Conservation (phyloP, 306 rosid genomes). For the Hippophae gyantsensis region DNA sequence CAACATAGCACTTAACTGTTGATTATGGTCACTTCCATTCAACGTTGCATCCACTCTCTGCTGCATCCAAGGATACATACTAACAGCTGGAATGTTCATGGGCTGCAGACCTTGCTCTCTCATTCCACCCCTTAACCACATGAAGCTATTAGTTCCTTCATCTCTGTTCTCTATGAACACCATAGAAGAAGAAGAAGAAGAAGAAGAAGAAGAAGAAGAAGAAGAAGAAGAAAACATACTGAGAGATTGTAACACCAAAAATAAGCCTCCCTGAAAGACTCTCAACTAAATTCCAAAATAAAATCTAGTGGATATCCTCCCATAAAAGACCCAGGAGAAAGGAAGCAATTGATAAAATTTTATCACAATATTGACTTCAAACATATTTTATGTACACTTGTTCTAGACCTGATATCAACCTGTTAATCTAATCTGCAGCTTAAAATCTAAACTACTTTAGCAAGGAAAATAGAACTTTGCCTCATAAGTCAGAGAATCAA, state of each 20-base stretch:
- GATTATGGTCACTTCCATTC: slow-evolving; percentile 54
- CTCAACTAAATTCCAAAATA: too few species aligned
- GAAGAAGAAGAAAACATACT: neutral
- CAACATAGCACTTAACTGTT: slow-evolving; percentile 69
- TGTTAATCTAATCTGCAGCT: neutral
- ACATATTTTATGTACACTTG: too few species aligned
- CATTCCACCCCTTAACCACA: slow-evolving; percentile 70
- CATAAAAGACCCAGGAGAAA: too few species aligned
- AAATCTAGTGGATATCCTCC: too few species aligned
- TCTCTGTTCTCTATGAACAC: slow-evolving; percentile 62
- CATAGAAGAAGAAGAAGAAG: neutral
- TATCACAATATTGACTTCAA: too few species aligned
- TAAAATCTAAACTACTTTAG: neutral
- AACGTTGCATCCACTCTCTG: slow-evolving; percentile 60
- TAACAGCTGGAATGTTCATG: slow-evolving; percentile 54
- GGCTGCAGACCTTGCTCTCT: slow-evolving; percentile 59
- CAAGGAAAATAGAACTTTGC: neutral
- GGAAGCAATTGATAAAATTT: too few species aligned
- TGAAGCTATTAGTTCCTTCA: slow-evolving; percentile 58
- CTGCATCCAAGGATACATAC: slow-evolving; percentile 77
- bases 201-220: neutral
- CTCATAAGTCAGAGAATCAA: neutral
- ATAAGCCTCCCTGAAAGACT: too few species aligned
- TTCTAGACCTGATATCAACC: neutral
- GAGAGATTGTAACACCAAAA: neutral